A percentile compares a stretch with the other conserved stretches of the same genome.
Conservation (phyloP, 768 basidiomycete species). For the Cystobasidium ongulense region DNA sequence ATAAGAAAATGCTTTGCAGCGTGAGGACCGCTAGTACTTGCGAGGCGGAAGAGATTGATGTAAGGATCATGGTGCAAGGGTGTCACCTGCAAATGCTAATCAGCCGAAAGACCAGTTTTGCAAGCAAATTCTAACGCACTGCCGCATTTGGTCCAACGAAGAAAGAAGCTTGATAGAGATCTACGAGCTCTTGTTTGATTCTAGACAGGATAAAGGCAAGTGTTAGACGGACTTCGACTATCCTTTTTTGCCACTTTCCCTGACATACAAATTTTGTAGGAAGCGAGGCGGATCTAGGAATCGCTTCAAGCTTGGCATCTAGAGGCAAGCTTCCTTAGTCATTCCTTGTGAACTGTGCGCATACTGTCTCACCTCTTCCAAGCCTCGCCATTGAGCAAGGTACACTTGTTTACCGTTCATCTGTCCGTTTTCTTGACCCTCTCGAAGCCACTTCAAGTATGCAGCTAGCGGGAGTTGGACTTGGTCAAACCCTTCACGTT, state of each 20-base stretch:
- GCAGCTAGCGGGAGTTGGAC: conserved; percentile 15
- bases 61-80: conserved; percentile 29
- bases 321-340: background rate
- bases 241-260: background rate
- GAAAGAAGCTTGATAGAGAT: conserved; percentile 25
- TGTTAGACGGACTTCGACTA: background rate
- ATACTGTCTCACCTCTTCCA: conserved; percentile 6
- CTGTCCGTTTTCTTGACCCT: background rate
- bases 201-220: background rate
- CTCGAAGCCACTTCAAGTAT: conserved; percentile 18
- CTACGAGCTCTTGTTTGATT: background rate
- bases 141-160: conserved; percentile 16
- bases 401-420: conserved; percentile 29
- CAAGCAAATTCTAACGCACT: background rate
- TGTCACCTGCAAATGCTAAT: conserved; percentile 10
- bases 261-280: background rate
- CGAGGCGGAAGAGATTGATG: conserved; percentile 27
- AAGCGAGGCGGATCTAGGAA: background rate
- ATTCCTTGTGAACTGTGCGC: background rate
- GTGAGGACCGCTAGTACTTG: background rate
- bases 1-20: conserved; percentile 26
- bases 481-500: conserved; percentile 2
- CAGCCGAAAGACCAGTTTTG: background rate
- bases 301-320: background rate
- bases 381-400: conserved; percentile 27